Evolutionary conservation across 805 yeast species (phyloP).

Genomic region (Spathaspora sp.): DNA sequence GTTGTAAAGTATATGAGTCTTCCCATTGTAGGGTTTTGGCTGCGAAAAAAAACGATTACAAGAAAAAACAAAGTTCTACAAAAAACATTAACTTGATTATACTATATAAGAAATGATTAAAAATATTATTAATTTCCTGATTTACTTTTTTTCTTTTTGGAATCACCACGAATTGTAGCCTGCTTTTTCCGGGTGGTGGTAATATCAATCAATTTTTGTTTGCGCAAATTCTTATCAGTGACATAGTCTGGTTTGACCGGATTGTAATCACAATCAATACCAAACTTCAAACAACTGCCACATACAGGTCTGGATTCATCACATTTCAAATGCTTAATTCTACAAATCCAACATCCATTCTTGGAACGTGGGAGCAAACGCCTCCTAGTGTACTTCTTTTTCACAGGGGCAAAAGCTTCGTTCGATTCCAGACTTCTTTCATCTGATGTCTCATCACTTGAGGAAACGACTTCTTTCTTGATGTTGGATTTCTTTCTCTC

Average conservation of each 20-base stretch:
- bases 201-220: slow-evolving; percentile 30
- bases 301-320: slow-evolving; percentile 39
- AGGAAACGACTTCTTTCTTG: neutral
- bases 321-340: slow-evolving; percentile 44
- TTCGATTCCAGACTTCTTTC: neutral
- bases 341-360: slow-evolving; percentile 45
- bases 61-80: neutral
- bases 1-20: neutral
- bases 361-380: slow-evolving; percentile 39
- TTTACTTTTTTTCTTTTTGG: neutral
- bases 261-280: slow-evolving; percentile 40
- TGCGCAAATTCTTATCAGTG: slow-evolving; percentile 27
- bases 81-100: neutral
- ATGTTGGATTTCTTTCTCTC: neutral
- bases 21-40: neutral
- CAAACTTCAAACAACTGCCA: slow-evolving; percentile 33
- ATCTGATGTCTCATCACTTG: neutral
- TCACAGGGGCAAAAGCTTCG: slow-evolving; percentile 1
- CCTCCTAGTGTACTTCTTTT: slow-evolving; percentile 35
- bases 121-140: neutral
- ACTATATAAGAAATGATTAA: neutral
- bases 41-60: neutral
- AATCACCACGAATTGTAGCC: neutral
- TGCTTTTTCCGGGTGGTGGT: slow-evolving; percentile 22
- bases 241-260: slow-evolving; percentile 37